A percentile compares a stretch with the other conserved stretches of the same genome.
These are phyloP conservation scores for Coemansia sp. DNA, from an alignment of 192 early-diverging fungal genomes.

Conservation along the genomic window DNA sequence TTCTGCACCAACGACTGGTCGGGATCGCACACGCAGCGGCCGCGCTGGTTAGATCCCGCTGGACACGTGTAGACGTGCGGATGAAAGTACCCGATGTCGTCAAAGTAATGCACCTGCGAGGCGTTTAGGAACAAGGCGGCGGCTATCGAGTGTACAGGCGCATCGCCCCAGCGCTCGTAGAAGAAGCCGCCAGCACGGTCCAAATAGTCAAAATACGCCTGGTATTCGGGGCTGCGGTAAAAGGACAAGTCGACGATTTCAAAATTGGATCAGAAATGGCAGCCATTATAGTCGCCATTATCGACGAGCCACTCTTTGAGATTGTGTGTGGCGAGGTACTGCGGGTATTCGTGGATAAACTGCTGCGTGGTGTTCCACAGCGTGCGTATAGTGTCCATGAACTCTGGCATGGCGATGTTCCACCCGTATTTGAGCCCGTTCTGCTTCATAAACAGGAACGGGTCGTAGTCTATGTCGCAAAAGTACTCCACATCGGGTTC, in stretches of 20 bases:
- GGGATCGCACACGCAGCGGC: conserved; percentile 47
- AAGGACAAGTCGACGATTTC: conserved; percentile 80
- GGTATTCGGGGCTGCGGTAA: conserved; percentile 60
- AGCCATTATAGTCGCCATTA: conserved; percentile 58
- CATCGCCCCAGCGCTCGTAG: conserved; percentile 75
- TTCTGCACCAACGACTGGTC: conserved; percentile 17
- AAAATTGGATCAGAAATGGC: conserved; percentile 88
- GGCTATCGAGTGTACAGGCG: conserved; percentile 68
- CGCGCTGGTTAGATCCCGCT: conserved; percentile 41
- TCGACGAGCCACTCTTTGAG: conserved; percentile 31
- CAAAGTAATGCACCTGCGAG: conserved; percentile 67
- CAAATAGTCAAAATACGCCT: conserved; percentile 67
- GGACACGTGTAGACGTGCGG: conserved; percentile 42
- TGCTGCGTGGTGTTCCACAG: conserved; percentile 35
- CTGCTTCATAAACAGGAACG: conserved; percentile 43
- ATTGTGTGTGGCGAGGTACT: conserved; percentile 24
- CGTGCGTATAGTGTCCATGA: conserved; percentile 29
- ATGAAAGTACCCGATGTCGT: conserved; percentile 68
- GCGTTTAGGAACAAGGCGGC: conserved; percentile 58
- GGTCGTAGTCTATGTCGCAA: conserved; percentile 51
- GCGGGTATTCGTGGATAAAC: conserved; percentile 23
- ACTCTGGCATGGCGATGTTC: conserved; percentile 34
- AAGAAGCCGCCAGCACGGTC: conserved; percentile 85
- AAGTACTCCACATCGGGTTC: conserved; percentile 51
- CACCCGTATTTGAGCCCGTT: conserved; percentile 41